A percentile compares a stretch with the other conserved stretches of the same genome.
These are phyloP conservation scores for Sugiyamaella boreocaroliniensis DNA, from an alignment of 805 yeast species.

Conservation along the genomic window DNA sequence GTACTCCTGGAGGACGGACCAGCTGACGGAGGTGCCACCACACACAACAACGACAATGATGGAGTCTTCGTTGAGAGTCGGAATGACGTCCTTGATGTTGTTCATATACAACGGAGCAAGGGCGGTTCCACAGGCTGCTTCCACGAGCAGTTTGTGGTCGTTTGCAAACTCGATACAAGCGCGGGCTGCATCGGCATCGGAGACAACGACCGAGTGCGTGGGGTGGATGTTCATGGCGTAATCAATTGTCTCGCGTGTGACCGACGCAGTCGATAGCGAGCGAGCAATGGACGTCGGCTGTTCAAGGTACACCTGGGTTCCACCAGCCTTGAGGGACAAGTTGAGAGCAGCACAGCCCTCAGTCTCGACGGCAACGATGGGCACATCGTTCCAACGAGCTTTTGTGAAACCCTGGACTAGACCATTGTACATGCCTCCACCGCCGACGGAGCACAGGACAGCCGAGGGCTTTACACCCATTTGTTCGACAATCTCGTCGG, in stretches of 20 bases:
- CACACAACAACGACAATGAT: constrained; percentile 52
- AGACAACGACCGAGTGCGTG: constrained; percentile 38
- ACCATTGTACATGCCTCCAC: constrained; percentile 92
- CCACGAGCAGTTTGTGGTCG: constrained; percentile 48
- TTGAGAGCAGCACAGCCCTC: constrained; percentile 55
- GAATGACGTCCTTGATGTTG: constrained; percentile 18
- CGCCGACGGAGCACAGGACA: constrained; percentile 88
- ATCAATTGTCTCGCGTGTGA: constrained; percentile 44
- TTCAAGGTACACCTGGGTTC: constrained; percentile 38
- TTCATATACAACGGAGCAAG: constrained; percentile 38
- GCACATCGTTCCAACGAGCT: constrained; percentile 33
- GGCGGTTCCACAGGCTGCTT: constrained; percentile 73
- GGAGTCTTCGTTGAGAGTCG: constrained; percentile 32
- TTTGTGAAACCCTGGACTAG: constrained; percentile 76
- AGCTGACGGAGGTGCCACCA: constrained; percentile 41
- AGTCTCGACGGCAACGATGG: constrained; percentile 49
- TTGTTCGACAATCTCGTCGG: constrained; percentile 80
- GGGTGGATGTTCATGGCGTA: constrained; percentile 38
- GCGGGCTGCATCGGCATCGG: constrained; percentile 50
- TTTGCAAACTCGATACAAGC: constrained; percentile 46
- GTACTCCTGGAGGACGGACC: constrained; percentile 22
- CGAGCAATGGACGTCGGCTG: constrained; percentile 50
- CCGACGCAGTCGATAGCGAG: constrained; percentile 55
- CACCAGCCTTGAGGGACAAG: constrained; percentile 43
- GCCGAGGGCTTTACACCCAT: constrained; percentile 60